Base-by-base conservation (phyloP, 164 flowering plant species). In the Protea cynaroides region DNA sequence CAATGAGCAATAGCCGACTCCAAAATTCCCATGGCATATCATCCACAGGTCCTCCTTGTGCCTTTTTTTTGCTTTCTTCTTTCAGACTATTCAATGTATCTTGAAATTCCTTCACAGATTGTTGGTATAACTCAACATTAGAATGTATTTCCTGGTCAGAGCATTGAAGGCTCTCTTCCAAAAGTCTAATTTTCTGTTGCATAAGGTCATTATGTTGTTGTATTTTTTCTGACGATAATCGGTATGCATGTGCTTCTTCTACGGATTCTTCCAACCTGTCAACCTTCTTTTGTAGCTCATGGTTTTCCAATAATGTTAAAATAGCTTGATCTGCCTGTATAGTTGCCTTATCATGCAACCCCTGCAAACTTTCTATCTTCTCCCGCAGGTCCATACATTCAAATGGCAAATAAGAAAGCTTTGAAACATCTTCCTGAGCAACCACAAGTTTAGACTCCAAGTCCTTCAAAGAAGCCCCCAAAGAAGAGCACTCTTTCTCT, bases 21-120 rank as follows among this genome's bases (percentile, higher is more conserved):
- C 97, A 94, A 74, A 89, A 94, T 58, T 85, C 93, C 87, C 84
- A 77, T 40, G 98, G 98, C 92, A 87, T 79, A 71, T 90, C 90
- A 72, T 80, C 71, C 11, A 82, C 87, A 54, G 89, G 87, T 71
- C 74, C 83, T 66, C 85, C 84, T 21, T 65, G 51, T 50, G 80
- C 80, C 69, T 73, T 83, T 73, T 69, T 79, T 79, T 78, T 84
- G 78, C 84, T 85, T 75, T 86, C 93, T 71, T 85, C 82, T 82
- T 83, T 85, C 67, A 94, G 65, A 54, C 59, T 83, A 76, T 75
- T 57, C 47, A 94, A 80, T 38, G 85, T 89, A 51, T 82, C 86
- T 69, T 91, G 97, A 70, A 94, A 94, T 65, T 91, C 91, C 56
- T 80, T 70, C 25, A 91, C 79, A 54, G 96, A 89, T 71, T 94